phyloP scores from a whole-genome alignment of 148 eudicot genomes.

The Diospyros lotus region DNA sequence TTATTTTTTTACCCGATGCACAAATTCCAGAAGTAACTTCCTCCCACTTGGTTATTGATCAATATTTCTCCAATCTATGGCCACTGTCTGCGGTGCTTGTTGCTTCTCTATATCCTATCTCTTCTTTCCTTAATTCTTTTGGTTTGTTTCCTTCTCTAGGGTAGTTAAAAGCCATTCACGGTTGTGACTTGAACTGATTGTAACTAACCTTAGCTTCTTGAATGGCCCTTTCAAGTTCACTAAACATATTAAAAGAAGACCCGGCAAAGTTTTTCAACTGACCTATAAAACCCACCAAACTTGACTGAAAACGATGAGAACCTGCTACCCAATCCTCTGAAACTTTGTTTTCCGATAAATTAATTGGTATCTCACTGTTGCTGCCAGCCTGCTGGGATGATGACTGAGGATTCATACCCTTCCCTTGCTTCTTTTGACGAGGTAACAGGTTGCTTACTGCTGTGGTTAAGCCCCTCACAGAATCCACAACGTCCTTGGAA shows the following conservation, averaged over 20 bases:
- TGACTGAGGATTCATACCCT: slow-evolving; percentile 19
- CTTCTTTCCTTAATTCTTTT: too few relatives aligned
- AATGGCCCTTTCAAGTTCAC: slow-evolving; percentile 46
- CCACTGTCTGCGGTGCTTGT: not conserved
- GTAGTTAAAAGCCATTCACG: too few relatives aligned
- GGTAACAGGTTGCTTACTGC: slow-evolving; percentile 61
- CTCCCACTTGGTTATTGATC: not conserved
- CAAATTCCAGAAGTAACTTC: slow-evolving; percentile 1
- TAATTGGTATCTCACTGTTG: slow-evolving; percentile 22
- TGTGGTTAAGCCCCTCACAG: slow-evolving; percentile 49
- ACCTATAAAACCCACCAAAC: slow-evolving; percentile 52
- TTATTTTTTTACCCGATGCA: too few relatives aligned
- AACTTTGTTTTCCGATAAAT: slow-evolving; percentile 33
- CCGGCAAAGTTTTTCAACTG: slow-evolving; percentile 53
- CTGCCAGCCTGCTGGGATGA: slow-evolving; percentile 13
- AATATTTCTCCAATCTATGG: too few relatives aligned
- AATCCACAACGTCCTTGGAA: slow-evolving; percentile 39
- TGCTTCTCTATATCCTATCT: too few relatives aligned
- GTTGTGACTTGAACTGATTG: slow-evolving; percentile 37
- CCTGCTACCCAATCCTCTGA: slow-evolving; percentile 41
- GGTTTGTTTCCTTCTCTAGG: too few relatives aligned
- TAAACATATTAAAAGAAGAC: slow-evolving; percentile 51
- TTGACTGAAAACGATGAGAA: slow-evolving; percentile 40
- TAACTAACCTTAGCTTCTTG: slow-evolving; percentile 49
- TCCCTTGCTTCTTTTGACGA: slow-evolving; percentile 66